phyloP scores from a whole-genome alignment of 208 protist species.

The Spongospora subterranea region DNA sequence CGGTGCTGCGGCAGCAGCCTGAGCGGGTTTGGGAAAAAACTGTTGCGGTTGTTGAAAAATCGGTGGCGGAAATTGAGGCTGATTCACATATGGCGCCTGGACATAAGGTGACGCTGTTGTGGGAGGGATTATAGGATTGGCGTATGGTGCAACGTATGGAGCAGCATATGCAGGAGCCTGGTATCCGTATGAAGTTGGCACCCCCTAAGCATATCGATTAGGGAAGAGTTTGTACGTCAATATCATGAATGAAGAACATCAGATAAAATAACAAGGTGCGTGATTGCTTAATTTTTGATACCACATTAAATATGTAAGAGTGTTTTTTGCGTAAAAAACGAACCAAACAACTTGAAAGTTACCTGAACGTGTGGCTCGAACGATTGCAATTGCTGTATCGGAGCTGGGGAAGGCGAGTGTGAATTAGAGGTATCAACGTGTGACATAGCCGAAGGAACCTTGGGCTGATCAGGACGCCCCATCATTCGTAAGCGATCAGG shows the following conservation, averaged over 20 bases:
- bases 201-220: neutral
- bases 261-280: no score
- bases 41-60: neutral
- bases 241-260: no score
- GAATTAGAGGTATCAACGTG: no score
- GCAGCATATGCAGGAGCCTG: no score
- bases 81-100: neutral
- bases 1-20: neutral
- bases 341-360: no score
- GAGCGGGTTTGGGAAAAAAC: neutral
- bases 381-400: neutral
- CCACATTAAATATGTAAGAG: no score
- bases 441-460: neutral
- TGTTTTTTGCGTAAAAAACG: no score
- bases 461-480: constrained; percentile 33
- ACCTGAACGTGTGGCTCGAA: neutral
- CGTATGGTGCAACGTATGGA: no score
- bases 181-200: neutral
- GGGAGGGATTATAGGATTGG: no score
- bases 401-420: neutral
- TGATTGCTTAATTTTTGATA: no score
- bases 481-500: constrained; percentile 27
- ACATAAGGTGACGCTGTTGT: neutral
- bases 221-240: no score
- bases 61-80: neutral